Evolutionary conservation across 805 yeast genomes (phyloP).

Genomic region (Pichia nakasei): DNA sequence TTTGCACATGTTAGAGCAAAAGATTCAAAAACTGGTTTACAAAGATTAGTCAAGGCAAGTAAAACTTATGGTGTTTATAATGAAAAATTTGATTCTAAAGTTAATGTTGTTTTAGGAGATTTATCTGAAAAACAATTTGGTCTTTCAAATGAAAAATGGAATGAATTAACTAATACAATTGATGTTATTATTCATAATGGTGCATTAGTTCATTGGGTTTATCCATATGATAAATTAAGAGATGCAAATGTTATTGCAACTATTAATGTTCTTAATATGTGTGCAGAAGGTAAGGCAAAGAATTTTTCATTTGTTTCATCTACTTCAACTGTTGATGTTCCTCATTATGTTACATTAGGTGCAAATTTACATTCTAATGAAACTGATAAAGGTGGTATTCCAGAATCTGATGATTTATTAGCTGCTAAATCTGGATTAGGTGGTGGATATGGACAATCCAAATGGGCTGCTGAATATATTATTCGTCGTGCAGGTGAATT

Average conservation of each 20-base stretch:
- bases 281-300: constrained; percentile 76
- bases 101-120: constrained; percentile 77
- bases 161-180: constrained; percentile 41
- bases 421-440: constrained; percentile 81
- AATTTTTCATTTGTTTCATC: constrained; percentile 88
- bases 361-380: constrained; percentile 61
- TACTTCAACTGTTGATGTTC: constrained; percentile 85
- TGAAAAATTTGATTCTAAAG: constrained; percentile 43
- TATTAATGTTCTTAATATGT: constrained; percentile 69
- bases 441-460: constrained; percentile 94
- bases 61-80: constrained; percentile 78
- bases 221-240: constrained; percentile 82
- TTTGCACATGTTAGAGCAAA: constrained; percentile 90
- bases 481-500: constrained; percentile 79
- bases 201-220: constrained; percentile 98
- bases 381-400: constrained; percentile 62
- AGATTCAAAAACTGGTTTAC: constrained; percentile 56
- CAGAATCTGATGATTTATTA: constrained; percentile 72
- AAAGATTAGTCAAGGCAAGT: constrained; percentile 68
- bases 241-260: constrained; percentile 92
- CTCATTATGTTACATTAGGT: constrained; percentile 67
- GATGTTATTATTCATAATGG: constrained; percentile 93
- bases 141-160: constrained; percentile 48
- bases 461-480: constrained; percentile 93
- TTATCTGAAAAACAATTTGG: constrained; percentile 71